phyloP scores from a whole-genome alignment of 495 filamentous ascomycete species.

The Hypomontagnella submonticulosa region DNA sequence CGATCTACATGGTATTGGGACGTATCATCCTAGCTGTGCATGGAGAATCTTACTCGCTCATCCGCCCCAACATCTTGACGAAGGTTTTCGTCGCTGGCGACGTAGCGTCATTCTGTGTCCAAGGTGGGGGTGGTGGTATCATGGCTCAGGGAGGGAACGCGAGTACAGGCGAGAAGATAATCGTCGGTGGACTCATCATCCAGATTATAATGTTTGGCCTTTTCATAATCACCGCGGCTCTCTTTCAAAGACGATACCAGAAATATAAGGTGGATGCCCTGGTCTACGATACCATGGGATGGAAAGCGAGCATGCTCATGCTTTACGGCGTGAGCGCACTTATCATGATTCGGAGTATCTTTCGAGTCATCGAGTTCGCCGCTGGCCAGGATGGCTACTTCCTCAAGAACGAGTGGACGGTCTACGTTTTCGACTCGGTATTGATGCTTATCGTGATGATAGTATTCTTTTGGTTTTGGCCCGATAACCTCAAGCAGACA shows the following conservation, averaged over 20 bases:
- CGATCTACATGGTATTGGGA: slow-evolving; percentile 59
- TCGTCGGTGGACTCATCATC: slow-evolving; percentile 57
- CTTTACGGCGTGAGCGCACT: slow-evolving; percentile 65
- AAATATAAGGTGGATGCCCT: slow-evolving; percentile 7
- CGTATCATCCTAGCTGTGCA: slow-evolving; percentile 55
- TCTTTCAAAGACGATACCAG: slow-evolving; percentile 48
- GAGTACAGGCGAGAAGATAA: slow-evolving; percentile 55
- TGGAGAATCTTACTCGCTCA: slow-evolving; percentile 54
- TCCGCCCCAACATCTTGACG: slow-evolving; percentile 54
- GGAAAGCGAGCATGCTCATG: slow-evolving; percentile 63
- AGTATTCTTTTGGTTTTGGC: slow-evolving; percentile 40
- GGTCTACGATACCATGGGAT: slow-evolving; percentile 38
- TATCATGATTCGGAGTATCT: slow-evolving; percentile 70
- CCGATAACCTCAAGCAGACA: slow-evolving; percentile 13
- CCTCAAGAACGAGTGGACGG: slow-evolving; percentile 64
- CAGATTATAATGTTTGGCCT: slow-evolving; percentile 64
- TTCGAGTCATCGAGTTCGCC: slow-evolving; percentile 70
- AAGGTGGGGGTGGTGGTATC: slow-evolving; percentile 53
- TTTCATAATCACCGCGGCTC: slow-evolving; percentile 58
- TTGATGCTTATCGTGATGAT: slow-evolving; percentile 66
- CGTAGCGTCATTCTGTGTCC: slow-evolving; percentile 56
- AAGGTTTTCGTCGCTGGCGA: slow-evolving; percentile 60
- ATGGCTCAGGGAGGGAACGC: slow-evolving; percentile 43
- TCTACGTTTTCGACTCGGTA: slow-evolving; percentile 71
- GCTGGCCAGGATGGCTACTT: slow-evolving; percentile 63